These are phyloP conservation scores for Trichophyton equinum DNA, from an alignment of 2,329 filamentous ascomycete genomes.

Conservation along the genomic window DNA sequence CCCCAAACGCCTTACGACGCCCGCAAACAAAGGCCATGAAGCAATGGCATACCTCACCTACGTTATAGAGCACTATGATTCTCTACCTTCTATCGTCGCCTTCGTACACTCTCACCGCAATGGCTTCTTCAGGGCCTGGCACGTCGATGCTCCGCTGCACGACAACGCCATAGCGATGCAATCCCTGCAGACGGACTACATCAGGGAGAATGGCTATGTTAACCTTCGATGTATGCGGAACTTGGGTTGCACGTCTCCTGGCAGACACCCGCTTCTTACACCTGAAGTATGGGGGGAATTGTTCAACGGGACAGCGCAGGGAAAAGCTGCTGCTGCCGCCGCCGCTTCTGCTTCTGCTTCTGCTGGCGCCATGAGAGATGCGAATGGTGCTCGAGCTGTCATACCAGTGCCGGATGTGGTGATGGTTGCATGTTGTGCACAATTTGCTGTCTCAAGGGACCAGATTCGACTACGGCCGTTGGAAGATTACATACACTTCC, in stretches of 20 bases:
- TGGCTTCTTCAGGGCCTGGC: constrained; percentile 33
- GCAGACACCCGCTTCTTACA: constrained; percentile 17
- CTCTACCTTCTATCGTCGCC: constrained; percentile 33
- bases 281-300: constrained; percentile 19
- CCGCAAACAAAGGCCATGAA: constrained; percentile 40
- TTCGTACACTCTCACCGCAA: constrained; percentile 34
- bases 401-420: constrained; percentile 11
- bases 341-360: background rate
- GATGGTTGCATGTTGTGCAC: constrained; percentile 45
- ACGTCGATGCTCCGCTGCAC: constrained; percentile 40
- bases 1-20: constrained; percentile 13
- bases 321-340: constrained; percentile 4
- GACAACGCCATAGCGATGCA: constrained; percentile 37
- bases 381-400: constrained; percentile 4
- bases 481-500: constrained; percentile 40
- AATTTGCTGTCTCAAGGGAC: constrained; percentile 47
- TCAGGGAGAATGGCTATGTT: constrained; percentile 39
- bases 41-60: constrained; percentile 43
- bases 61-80: constrained; percentile 40
- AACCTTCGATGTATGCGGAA: constrained; percentile 45
- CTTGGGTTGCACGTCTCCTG: constrained; percentile 34
- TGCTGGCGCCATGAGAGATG: background rate
- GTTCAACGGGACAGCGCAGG: constrained; percentile 21
- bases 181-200: constrained; percentile 34
- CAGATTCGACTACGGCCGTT: constrained; percentile 35